Conservation (phyloP, 768 basidiomycete species). For the Amylocystis lapponica region DNA sequence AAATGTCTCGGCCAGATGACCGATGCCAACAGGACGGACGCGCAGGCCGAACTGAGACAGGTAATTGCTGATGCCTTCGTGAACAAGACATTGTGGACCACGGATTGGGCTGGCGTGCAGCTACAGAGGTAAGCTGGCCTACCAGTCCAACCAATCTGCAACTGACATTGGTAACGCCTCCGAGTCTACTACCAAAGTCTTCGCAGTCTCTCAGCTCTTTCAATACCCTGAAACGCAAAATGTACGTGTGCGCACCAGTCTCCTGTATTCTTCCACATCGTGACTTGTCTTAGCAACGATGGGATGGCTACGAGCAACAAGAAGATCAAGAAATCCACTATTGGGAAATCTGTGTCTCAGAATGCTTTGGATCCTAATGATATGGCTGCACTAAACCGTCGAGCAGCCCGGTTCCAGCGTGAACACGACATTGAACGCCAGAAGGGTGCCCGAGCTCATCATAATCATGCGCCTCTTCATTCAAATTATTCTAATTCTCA, state of each 20-base stretch:
- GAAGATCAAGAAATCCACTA: slow-evolving; percentile 55
- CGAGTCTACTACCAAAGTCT: slow-evolving; percentile 58
- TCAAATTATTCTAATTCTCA: slow-evolving; percentile 30
- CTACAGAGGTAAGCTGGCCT: slow-evolving; percentile 63
- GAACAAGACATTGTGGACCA: slow-evolving; percentile 82
- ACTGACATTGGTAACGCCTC: slow-evolving; percentile 6
- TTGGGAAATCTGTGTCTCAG: slow-evolving; percentile 20
- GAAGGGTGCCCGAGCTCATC: slow-evolving; percentile 33
- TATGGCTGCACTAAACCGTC: slow-evolving; percentile 60
- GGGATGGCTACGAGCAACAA: slow-evolving; percentile 35
- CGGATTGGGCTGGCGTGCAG: slow-evolving; percentile 87
- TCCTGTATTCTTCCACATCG: neutral
- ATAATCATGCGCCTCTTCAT: slow-evolving; percentile 4
- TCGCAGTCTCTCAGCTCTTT: slow-evolving; percentile 33
- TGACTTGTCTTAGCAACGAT: slow-evolving; percentile 30
- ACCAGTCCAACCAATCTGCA: neutral
- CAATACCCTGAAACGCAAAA: slow-evolving; percentile 63
- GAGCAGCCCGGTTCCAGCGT: slow-evolving; percentile 86
- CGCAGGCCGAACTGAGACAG: slow-evolving; percentile 92
- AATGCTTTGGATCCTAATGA: slow-evolving; percentile 51
- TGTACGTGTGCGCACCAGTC: slow-evolving; percentile 31
- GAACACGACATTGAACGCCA: slow-evolving; percentile 85
- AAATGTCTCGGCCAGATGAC: slow-evolving; percentile 90
- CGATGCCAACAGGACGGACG: slow-evolving; percentile 78
- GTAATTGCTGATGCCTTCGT: slow-evolving; percentile 93